Percentiles rank a stretch among this genome's conserved stretches.
Evolutionary conservation across 2,329 filamentous ascomycete genomes (phyloP).

Genomic region (Penicillium sp.): DNA sequence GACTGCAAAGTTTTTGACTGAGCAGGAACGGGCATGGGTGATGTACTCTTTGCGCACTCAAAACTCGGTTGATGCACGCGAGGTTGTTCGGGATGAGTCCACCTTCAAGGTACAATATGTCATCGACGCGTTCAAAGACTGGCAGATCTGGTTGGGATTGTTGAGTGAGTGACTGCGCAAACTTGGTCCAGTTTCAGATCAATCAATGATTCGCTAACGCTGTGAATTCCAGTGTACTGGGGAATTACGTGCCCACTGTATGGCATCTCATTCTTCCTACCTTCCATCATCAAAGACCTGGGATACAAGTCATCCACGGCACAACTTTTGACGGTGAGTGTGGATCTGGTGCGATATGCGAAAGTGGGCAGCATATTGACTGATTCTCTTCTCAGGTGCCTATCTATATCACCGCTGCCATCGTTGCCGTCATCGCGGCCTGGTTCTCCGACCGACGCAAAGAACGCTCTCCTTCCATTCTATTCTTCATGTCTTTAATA

Average conservation of each 20-base stretch:
- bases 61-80: conserved; percentile 22
- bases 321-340: conserved; percentile 34
- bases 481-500: conserved; percentile 50
- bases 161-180: conserved; percentile 25
- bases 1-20: conserved; percentile 39
- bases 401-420: conserved; percentile 37
- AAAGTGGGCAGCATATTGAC: neutral
- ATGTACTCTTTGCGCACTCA: conserved; percentile 33
- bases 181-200: neutral
- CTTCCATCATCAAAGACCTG: conserved; percentile 39
- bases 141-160: conserved; percentile 37
- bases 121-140: conserved; percentile 36
- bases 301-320: conserved; percentile 37
- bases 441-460: conserved; percentile 53
- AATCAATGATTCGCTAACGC: conserved; percentile 1
- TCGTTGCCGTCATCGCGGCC: conserved; percentile 41
- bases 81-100: conserved; percentile 24
- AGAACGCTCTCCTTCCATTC: conserved; percentile 51
- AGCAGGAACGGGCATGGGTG: conserved; percentile 36
- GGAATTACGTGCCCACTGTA: conserved; percentile 40
- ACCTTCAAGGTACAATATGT: conserved; percentile 38
- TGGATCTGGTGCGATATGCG: too few relatives aligned
- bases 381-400: conserved; percentile 19
- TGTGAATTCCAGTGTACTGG: conserved; percentile 33
- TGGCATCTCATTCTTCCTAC: conserved; percentile 37